Conservation (phyloP, 2,329 filamentous ascomycete genomes). For the Cordyceps tenuipes region DNA sequence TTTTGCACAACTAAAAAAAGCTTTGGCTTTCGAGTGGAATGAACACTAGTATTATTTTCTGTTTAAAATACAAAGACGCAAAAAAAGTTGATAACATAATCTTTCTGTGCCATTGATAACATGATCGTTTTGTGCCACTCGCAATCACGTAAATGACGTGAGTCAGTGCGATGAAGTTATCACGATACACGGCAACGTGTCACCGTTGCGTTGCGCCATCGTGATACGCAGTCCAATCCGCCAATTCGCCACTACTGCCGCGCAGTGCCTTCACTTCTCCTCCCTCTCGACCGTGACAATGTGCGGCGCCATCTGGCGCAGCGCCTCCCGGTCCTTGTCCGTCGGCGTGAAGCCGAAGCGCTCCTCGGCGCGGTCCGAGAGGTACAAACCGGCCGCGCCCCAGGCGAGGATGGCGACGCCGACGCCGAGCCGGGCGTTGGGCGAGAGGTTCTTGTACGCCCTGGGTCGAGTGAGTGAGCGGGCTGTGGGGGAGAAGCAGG, state of each 20-base stretch:
- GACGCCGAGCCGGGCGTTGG: constrained; percentile 61
- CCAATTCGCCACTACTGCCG: too few relatives aligned
- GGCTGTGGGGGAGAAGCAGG: too few relatives aligned
- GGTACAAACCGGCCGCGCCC: constrained; percentile 63
- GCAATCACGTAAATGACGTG: neutral
- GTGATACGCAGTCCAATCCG: neutral
- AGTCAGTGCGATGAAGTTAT: neutral
- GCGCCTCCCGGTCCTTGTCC: constrained; percentile 60
- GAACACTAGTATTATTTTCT: constrained; percentile 6
- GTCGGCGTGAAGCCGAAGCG: constrained; percentile 64
- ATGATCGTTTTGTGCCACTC: too few relatives aligned
- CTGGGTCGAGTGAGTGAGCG: constrained; percentile 32
- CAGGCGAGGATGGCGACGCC: constrained; percentile 70
- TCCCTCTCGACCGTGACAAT: constrained; percentile 49
- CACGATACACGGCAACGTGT: neutral
- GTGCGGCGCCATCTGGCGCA: constrained; percentile 54
- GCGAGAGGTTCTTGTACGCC: constrained; percentile 62
- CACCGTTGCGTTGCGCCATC: neutral
- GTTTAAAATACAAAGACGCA: constrained; percentile 2
- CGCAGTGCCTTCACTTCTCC: neutral
- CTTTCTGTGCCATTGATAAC: neutral
- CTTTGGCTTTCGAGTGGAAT: constrained; percentile 7
- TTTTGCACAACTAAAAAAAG: constrained; percentile 10
- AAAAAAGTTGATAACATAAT: neutral
- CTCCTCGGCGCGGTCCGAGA: constrained; percentile 65